Percentiles rank a stretch among this genome's conserved stretches.
These are phyloP conservation scores for Ogataea henricii DNA, from an alignment of 805 yeast genomes.

Conservation along the genomic window DNA sequence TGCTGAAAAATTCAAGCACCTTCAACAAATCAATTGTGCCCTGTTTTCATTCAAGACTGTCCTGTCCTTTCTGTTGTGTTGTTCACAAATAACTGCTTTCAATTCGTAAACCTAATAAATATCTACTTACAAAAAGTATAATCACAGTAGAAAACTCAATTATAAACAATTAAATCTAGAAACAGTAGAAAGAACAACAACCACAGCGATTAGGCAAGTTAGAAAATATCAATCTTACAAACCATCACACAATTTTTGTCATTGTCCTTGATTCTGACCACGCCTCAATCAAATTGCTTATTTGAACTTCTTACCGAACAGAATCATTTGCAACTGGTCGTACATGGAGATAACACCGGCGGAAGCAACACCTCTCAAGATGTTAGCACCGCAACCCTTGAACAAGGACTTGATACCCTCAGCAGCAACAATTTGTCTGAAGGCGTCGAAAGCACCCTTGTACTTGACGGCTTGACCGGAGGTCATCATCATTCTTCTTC, in stretches of 20 bases:
- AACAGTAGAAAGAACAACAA: conserved; percentile 1
- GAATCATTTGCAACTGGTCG: conserved; percentile 93
- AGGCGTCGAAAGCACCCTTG: conserved; percentile 92
- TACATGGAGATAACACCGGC: conserved; percentile 98
- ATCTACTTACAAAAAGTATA: conserved; percentile 13
- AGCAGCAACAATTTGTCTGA: conserved; percentile 88
- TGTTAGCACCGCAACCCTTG: conserved; percentile 99
- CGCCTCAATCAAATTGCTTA: conserved; percentile 35
- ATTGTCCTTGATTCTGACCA: conserved; percentile 1
- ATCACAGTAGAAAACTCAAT: conserved; percentile 10
- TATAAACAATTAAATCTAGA: conserved; percentile 11
- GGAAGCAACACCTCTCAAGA: conserved; percentile 99
- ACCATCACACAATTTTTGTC: background rate
- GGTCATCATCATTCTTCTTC: conserved; percentile 99
- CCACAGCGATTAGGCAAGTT: background rate
- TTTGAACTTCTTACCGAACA: conserved; percentile 95
- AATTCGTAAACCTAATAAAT: conserved; percentile 8
- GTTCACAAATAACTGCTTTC: too few species aligned
- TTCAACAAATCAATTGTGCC: background rate
- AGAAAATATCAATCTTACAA: background rate
- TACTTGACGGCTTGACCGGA: conserved; percentile 98
- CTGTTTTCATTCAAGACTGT: too few species aligned
- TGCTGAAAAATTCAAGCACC: too few species aligned
- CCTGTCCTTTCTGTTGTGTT: too few species aligned
- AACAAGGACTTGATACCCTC: conserved; percentile 92